Conservation (phyloP, 148 eudicot genomes). For the Rhododendron molle region DNA sequence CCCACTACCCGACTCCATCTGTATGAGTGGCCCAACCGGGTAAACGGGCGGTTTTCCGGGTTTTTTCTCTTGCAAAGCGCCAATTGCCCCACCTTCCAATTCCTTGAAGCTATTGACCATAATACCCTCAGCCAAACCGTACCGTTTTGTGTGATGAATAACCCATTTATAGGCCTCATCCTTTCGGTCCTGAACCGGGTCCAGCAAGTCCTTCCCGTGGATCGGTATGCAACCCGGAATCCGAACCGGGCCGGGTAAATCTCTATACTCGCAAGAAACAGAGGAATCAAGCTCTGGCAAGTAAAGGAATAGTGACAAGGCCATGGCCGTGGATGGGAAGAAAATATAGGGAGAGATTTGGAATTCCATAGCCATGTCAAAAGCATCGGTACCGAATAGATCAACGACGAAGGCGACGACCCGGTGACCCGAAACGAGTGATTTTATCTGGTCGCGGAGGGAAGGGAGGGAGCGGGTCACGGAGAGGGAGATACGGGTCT, state of each 20-base stretch:
- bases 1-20: constrained; percentile 9
- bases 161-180: constrained; percentile 46
- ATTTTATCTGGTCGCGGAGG: constrained; percentile 19
- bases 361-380: constrained; percentile 35
- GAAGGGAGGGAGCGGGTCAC: constrained; percentile 34
- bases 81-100: constrained; percentile 32
- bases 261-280: constrained; percentile 35
- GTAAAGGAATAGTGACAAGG: constrained; percentile 25
- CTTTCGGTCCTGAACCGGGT: constrained; percentile 41
- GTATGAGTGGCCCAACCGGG: constrained; percentile 47
- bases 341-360: constrained; percentile 31
- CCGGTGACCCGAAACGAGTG: background rate
- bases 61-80: constrained; percentile 14
- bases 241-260: constrained; percentile 31
- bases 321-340: constrained; percentile 37
- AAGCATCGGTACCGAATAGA: constrained; percentile 43
- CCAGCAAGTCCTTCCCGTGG: constrained; percentile 31
- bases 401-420: constrained; percentile 30
- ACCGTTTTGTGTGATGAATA: constrained; percentile 37
- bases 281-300: constrained; percentile 30
- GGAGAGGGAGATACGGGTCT: constrained; percentile 32
- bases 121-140: constrained; percentile 45
- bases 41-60: constrained; percentile 43
- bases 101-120: constrained; percentile 34
- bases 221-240: constrained; percentile 45